Evolutionary conservation across 106 monocot genomes (phyloP), one percentile per base, ranked within the genome.

Genomic region (Alisma plantagoaquatica): DNA sequence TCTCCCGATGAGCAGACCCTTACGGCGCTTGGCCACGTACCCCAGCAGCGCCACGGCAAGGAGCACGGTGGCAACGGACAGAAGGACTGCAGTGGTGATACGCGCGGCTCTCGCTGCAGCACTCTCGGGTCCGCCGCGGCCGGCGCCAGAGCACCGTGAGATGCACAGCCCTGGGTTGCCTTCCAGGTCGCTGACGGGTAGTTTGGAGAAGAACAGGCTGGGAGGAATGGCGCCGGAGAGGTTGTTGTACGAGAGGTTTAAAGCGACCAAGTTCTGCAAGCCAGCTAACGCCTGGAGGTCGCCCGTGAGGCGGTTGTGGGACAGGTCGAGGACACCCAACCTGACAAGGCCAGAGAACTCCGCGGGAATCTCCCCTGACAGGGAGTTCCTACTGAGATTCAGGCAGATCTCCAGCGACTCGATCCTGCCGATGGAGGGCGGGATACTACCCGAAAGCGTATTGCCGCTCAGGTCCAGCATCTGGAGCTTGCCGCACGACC

Each of bases 171-270:
- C 22, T 59, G 77, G 79, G 56, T 93, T 87, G 10, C 77, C 83
- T 18, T 69, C 73, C 4, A 93, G 62, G 57, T 93, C 77, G 24
- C 60, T 59, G 29, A 65, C 6, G 3, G 93, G 92, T 10, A 92
- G 82, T 66, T 77, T 87, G 46, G 75, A 57, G 77, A 83, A 87
- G 79, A 87, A 87, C 27, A 74, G 52, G 31, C 32, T 67, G 20
- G 31, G 41, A 0, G 94, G 87, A 27, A 84, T 54, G 11, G 48
- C 16, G 20, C 94, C 87, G 55, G 80, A 72, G 77, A 94, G 78
- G 56, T 78, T 73, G 56, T 94, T 94, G 73, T 70, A 73, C 48
- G 87, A 87, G 26, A 94, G 27, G 67, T 84, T 84, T 21, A 94
- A 60, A 4, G 79, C 17, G 25, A 93, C 87, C 31, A 93, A 83